Conservation (phyloP, 2,329 filamentous ascomycete genomes). For the Parafenestella ontariensis region DNA sequence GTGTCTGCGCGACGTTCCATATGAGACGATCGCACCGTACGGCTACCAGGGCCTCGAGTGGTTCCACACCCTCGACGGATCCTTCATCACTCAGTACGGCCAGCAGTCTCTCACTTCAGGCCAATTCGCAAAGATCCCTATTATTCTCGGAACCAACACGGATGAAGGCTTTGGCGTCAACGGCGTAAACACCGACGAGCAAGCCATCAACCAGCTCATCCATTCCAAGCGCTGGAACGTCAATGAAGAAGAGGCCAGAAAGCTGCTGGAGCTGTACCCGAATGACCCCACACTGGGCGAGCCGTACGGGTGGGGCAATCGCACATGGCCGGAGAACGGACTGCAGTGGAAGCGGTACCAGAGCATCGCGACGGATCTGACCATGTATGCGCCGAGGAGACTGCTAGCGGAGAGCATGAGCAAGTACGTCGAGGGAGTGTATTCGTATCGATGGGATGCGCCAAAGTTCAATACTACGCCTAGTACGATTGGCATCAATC, state of each 20-base stretch:
- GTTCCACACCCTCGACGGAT: constrained; percentile 41
- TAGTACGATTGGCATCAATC: constrained; percentile 33
- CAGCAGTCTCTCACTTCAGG: constrained; percentile 52
- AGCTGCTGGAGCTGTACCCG: constrained; percentile 37
- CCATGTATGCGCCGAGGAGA: constrained; percentile 38
- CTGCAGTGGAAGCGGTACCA: constrained; percentile 38
- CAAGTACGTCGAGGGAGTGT: constrained; percentile 26
- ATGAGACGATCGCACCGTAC: constrained; percentile 34
- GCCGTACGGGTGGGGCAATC: constrained; percentile 48
- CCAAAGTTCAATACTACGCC: constrained; percentile 41
- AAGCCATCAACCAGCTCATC: constrained; percentile 37
- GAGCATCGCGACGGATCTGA: constrained; percentile 38
- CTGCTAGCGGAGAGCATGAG: constrained; percentile 34
- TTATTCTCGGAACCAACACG: constrained; percentile 68
- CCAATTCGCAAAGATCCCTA: constrained; percentile 67
- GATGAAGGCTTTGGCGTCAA: constrained; percentile 69
- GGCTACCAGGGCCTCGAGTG: constrained; percentile 38
- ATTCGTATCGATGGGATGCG: constrained; percentile 41
- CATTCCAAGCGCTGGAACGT: constrained; percentile 43
- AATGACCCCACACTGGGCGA: constrained; percentile 54
- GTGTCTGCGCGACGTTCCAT: constrained; percentile 36
- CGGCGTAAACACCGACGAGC: constrained; percentile 53
- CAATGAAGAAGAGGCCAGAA: constrained; percentile 24
- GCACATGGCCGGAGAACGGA: constrained; percentile 38
- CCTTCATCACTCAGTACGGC: constrained; percentile 31